phyloP scores from a whole-genome alignment of 2,329 filamentous ascomycete genomes.

The Fonsecaea monophora region DNA sequence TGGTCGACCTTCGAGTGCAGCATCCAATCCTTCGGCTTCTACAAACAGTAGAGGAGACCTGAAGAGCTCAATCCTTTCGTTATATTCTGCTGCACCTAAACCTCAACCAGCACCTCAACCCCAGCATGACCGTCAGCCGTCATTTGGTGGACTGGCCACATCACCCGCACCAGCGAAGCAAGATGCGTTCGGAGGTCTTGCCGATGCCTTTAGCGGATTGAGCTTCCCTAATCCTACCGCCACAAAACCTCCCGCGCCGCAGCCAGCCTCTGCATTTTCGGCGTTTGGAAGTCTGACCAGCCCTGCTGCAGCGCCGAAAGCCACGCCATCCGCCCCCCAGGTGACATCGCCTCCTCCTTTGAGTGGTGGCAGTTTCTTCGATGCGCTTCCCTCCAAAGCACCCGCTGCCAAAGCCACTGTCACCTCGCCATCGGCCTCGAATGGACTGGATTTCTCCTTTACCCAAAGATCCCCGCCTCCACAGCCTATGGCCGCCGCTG shows the following conservation, averaged over 20 bases:
- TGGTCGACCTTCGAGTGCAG: conserved; percentile 78
- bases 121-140: conserved; percentile 65
- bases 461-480: conserved; percentile 60
- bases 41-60: conserved; percentile 84
- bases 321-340: conserved; percentile 54
- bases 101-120: conserved; percentile 65
- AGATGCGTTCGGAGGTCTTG: conserved; percentile 69
- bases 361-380: conserved; percentile 83
- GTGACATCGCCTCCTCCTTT: conserved; percentile 58
- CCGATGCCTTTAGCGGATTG: conserved; percentile 79
- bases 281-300: conserved; percentile 60
- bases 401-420: conserved; percentile 52
- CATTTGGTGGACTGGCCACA: conserved; percentile 72
- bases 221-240: conserved; percentile 65
- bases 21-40: conserved; percentile 63
- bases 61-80: conserved; percentile 94
- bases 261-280: conserved; percentile 65
- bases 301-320: conserved; percentile 46
- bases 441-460: conserved; percentile 71
- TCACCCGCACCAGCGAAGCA: conserved; percentile 59
- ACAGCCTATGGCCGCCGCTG: conserved; percentile 52
- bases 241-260: conserved; percentile 43
- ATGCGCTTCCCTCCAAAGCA: conserved; percentile 67
- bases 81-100: conserved; percentile 85
- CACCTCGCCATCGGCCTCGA: conserved; percentile 59